A percentile compares a stretch with the other conserved stretches of the same genome.
Conservation (phyloP, 2,329 filamentous ascomycete species). For the Cryphonectria naterciae region DNA sequence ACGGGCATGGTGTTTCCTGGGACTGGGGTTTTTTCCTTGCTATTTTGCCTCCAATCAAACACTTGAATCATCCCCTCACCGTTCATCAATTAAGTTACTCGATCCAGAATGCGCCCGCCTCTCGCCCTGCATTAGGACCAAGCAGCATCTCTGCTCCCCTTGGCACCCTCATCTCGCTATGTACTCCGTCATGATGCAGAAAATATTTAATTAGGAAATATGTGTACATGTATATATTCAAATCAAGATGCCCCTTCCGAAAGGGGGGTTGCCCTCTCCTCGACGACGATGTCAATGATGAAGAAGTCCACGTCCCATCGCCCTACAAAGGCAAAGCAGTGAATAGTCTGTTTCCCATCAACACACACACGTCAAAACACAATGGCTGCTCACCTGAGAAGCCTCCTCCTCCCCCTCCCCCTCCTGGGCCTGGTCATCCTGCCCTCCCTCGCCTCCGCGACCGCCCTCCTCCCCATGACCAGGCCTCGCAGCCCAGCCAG, state of each 20-base stretch:
- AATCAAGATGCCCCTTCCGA: not conserved
- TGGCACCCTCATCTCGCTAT: not conserved
- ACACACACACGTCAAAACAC: not conserved
- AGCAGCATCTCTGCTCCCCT: not conserved
- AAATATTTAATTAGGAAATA: not conserved
- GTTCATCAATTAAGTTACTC: not conserved
- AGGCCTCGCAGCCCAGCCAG: conserved; percentile 27
- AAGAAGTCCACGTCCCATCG: not conserved
- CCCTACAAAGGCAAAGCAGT: not conserved
- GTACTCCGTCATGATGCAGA: conserved; percentile 1
- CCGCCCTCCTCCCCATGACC: conserved; percentile 11
- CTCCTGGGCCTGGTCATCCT: conserved; percentile 22
- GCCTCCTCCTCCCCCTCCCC: not conserved
- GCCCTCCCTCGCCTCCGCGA: conserved; percentile 4
- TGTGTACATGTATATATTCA: not conserved
- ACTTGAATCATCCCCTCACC: not conserved
- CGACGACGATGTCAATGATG: not conserved
- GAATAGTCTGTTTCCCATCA: not conserved
- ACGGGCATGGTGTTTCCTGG: not conserved
- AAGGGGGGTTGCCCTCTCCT: not conserved
- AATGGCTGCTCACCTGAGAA: conserved; percentile 10
- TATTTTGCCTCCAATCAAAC: not conserved
- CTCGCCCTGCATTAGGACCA: not conserved
- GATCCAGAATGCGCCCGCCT: not conserved
- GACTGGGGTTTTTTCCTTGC: no score